These are phyloP conservation scores for Austroboletus eburneus DNA, from an alignment of 768 basidiomycete species.

Conservation along the genomic window DNA sequence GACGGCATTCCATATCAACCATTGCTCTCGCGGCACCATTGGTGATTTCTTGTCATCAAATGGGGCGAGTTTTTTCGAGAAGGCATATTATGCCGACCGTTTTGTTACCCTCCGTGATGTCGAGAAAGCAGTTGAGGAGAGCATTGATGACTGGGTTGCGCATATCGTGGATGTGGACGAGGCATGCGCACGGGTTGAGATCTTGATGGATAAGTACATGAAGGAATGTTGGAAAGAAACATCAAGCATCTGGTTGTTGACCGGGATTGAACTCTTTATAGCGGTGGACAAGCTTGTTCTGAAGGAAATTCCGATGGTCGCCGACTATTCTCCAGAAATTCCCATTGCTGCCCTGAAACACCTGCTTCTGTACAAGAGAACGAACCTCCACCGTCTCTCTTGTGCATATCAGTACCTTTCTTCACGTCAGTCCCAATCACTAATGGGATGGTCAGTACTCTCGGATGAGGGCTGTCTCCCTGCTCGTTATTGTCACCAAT, in stretches of 20 bases:
- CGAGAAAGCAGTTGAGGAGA: slow-evolving; percentile 27
- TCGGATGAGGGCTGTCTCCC: slow-evolving; percentile 8
- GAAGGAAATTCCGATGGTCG: slow-evolving; percentile 23
- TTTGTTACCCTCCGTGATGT: slow-evolving; percentile 31
- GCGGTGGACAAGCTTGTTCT: slow-evolving; percentile 24
- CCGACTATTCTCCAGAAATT: slow-evolving; percentile 31
- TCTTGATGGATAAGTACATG: slow-evolving; percentile 28
- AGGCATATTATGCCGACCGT: slow-evolving; percentile 1
- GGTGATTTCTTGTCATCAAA: slow-evolving; percentile 9
- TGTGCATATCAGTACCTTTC: slow-evolving; percentile 28
- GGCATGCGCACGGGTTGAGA: slow-evolving; percentile 13
- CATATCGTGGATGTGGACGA: not conserved
- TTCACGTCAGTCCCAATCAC: no score
- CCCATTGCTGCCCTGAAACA: slow-evolving; percentile 13
- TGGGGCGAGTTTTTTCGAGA: slow-evolving; percentile 1
- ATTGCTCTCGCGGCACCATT: no score
- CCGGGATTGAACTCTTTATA: slow-evolving; percentile 32
- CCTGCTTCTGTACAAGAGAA: slow-evolving; percentile 26
- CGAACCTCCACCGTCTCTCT: slow-evolving; percentile 26
- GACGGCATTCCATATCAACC: not conserved
- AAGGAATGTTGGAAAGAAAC: no score
- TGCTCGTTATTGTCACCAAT: slow-evolving; percentile 15
- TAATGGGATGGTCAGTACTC: slow-evolving; percentile 29
- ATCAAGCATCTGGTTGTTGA: slow-evolving; percentile 15
- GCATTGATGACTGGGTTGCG: slow-evolving; percentile 32